These are phyloP conservation scores for Jimgerdemannia lactiflua DNA, from an alignment of 192 early-diverging fungal genomes.

Conservation along the genomic window DNA sequence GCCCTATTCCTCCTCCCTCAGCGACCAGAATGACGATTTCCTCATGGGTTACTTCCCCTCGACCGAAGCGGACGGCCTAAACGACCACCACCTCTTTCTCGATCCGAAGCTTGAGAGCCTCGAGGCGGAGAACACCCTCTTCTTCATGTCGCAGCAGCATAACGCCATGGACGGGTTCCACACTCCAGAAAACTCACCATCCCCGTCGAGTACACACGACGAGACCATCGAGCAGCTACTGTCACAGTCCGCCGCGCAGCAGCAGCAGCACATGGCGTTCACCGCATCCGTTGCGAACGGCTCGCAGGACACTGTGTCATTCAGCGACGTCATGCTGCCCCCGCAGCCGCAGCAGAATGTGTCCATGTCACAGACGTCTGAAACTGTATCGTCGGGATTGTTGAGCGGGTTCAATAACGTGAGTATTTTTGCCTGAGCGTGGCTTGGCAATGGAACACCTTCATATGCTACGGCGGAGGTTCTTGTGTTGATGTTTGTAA, in stretches of 20 bases:
- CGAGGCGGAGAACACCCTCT: not conserved
- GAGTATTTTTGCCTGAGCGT: not conserved
- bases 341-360: not conserved
- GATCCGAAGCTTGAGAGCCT: not conserved
- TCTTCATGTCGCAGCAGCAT: not conserved
- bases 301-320: not conserved
- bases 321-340: not conserved
- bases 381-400: not conserved
- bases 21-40: not conserved
- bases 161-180: not conserved
- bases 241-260: not conserved
- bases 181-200: constrained; percentile 1
- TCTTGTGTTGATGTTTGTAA: not conserved
- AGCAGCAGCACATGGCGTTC: not conserved
- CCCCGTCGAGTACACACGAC: not conserved
- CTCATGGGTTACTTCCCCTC: not conserved
- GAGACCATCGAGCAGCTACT: not conserved
- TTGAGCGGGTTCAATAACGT: not conserved
- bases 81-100: not conserved
- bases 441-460: not conserved
- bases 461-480: not conserved
- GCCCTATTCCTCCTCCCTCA: not conserved
- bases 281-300: not conserved
- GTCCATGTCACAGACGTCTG: not conserved
- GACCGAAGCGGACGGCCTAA: not conserved